Percentiles rank a stretch among this genome's conserved stretches.
Evolutionary conservation across 306 rosid species (phyloP).

Genomic region (Quercus variabilis): DNA sequence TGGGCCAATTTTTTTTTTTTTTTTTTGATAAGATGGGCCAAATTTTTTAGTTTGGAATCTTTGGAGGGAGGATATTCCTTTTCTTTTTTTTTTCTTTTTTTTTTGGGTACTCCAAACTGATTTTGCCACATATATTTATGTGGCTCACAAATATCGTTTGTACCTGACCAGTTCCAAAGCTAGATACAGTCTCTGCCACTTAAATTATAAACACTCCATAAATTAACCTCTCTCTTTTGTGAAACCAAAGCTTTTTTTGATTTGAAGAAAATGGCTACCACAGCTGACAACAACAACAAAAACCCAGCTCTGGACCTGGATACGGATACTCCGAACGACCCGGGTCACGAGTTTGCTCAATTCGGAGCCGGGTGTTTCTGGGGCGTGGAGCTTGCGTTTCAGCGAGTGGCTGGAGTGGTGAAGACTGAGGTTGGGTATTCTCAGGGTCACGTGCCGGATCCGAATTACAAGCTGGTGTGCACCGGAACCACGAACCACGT

Average conservation of each 20-base stretch:
- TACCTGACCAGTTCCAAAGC: background rate
- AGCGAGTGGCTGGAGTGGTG: slow-evolving; percentile 64
- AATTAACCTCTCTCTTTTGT: background rate
- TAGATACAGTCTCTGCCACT: background rate
- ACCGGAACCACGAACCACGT: slow-evolving; percentile 66
- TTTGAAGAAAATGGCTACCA: slow-evolving; percentile 12
- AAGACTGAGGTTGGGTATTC: slow-evolving; percentile 85
- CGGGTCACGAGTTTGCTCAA: slow-evolving; percentile 61
- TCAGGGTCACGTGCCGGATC: slow-evolving; percentile 66
- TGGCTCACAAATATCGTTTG: background rate
- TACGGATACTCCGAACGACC: slow-evolving; percentile 46
- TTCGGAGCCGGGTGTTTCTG: slow-evolving; percentile 94
- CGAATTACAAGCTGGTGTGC: slow-evolving; percentile 60
- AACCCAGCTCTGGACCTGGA: slow-evolving; percentile 62
- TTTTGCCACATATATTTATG: background rate
- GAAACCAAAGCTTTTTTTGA: background rate
- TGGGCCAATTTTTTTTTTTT: rapidly evolving
- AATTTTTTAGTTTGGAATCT: no score
- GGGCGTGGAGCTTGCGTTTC: slow-evolving; percentile 76
- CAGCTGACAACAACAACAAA: background rate
- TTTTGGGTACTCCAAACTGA: no score
- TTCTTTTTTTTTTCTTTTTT: rapidly evolving
- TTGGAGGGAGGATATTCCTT: rapidly evolving
- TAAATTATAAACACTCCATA: background rate
- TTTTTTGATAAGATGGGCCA: no score